Base-by-base conservation (phyloP, 192 early-diverging fungal species). In the Chytriomyces sp. region DNA sequence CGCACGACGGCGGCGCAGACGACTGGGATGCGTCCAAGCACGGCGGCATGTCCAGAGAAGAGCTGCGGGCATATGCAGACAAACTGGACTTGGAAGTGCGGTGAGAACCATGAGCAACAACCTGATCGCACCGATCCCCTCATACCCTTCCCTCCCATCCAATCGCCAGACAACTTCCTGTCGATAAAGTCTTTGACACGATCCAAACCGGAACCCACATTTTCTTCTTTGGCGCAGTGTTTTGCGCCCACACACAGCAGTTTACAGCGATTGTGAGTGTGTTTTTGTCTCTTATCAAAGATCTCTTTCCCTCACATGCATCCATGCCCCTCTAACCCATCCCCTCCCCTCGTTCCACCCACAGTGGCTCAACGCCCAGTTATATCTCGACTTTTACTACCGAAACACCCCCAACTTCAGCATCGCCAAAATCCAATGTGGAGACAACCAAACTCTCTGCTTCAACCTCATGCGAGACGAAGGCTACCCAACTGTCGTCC, bases 381-480 rank as follows among this genome's bases (percentile, higher is more conserved):
- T 43, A 43, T 7, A 3, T 6, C 45, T 62, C 61, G 71, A 73
- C 45, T 73, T 73, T 45, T 73, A 73, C 61, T 45, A 49, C 16
- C 60, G 4, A 44, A 43, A 73, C 28, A 45, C 26, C 20, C 24
- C 18, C 10, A 11, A 45, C 53, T 62, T 73, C 16, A 43, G 45
- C 45, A 10, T 73, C 45, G 71, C 71, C 8, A 73, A 73, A 48
- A 60, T 73, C n/a, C 71, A 73, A 62, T 73, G 71, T 60, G 71
- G 24, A 8, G 71, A 73, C 57, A 73, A 61, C 71, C 71, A 73
- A 62, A 53, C 71, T 7, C 26, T 63, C 11, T 73, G 71, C 43
- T 73, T 73, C 60, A 9, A 73, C 45, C 24, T 43, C 45, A 73
- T 73, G 71, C 71, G 71, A 16, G 71, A 73, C 61, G 60, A 62